A percentile compares a stretch with the other conserved stretches of the same genome.
phyloP scores from a whole-genome alignment of 768 basidiomycete genomes.

The Galerina sulciceps region DNA sequence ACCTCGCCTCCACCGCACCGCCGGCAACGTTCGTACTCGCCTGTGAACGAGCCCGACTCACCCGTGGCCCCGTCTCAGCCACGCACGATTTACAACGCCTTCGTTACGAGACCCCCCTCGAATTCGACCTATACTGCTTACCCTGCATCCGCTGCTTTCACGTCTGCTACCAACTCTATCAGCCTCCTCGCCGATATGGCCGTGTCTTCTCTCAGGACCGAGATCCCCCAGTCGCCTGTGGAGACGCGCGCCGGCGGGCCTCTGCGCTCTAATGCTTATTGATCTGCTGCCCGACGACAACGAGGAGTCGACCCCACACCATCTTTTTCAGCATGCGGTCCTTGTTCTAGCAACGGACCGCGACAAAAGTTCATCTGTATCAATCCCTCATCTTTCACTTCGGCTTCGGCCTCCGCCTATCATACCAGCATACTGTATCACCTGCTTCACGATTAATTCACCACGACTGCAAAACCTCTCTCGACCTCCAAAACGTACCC shows the following conservation, averaged over 20 bases:
- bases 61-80: constrained; percentile 16
- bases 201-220: constrained; percentile 47
- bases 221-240: constrained; percentile 37
- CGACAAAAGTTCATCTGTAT: constrained; percentile 7
- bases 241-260: constrained; percentile 18
- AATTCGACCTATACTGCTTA: constrained; percentile 8
- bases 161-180: constrained; percentile 22
- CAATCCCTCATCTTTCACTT: not conserved
- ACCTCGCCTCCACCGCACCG: constrained; percentile 16
- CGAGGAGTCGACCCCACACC: not conserved
- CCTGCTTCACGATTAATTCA: not conserved
- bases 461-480: not conserved
- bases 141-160: constrained; percentile 12
- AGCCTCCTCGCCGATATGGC: constrained; percentile 45
- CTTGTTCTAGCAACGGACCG: not conserved
- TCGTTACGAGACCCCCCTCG: constrained; percentile 16
- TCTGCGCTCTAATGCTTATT: constrained; percentile 14
- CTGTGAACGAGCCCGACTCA: constrained; percentile 22
- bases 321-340: not conserved
- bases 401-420: too few species aligned
- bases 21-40: constrained; percentile 22
- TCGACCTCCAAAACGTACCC: not conserved
- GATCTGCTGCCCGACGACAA: not conserved
- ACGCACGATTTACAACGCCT: constrained; percentile 31
- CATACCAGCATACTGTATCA: not conserved